A percentile compares a stretch with the other conserved stretches of the same genome.
These are phyloP conservation scores for Skeletonema costatum DNA, from an alignment of 108 stramenopile genomes.

Conservation along the genomic window DNA sequence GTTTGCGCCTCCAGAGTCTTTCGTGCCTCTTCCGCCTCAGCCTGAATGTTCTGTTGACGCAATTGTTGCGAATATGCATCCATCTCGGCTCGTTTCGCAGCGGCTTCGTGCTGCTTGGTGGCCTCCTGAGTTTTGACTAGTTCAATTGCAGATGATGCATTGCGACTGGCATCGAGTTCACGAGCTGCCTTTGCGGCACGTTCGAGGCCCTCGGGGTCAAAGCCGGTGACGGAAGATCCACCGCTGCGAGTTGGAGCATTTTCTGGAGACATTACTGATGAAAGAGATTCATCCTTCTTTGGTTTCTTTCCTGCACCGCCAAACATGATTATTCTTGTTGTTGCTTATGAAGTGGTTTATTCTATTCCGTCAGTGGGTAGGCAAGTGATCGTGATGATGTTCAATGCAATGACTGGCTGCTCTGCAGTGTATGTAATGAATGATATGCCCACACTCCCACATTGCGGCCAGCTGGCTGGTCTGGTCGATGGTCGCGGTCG, in stretches of 20 bases:
- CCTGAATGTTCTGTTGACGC: slow-evolving; percentile 87
- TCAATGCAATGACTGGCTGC: no score
- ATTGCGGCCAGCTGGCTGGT: no score
- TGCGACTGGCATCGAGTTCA: slow-evolving; percentile 81
- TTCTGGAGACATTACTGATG: slow-evolving; percentile 78
- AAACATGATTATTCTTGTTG: slow-evolving; percentile 40
- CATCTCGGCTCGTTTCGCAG: slow-evolving; percentile 87
- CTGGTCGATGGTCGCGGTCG: no score
- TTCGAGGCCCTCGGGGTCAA: slow-evolving; percentile 94
- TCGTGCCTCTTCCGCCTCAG: slow-evolving; percentile 93
- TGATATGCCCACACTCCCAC: no score
- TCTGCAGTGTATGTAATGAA: no score
- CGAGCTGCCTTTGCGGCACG: slow-evolving; percentile 93
- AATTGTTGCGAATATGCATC: slow-evolving; percentile 91
- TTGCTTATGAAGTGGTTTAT: no score
- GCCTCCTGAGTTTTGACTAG: slow-evolving; percentile 93
- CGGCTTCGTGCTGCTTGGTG: slow-evolving; percentile 93
- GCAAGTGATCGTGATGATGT: no score
- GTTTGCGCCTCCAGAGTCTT: slow-evolving; percentile 94
- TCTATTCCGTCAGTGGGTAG: no score
- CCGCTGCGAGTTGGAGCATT: slow-evolving; percentile 70
- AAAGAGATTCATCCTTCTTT: slow-evolving; percentile 68
- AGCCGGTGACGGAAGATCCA: slow-evolving; percentile 69
- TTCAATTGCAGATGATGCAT: slow-evolving; percentile 86
- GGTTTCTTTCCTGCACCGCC: slow-evolving; percentile 55